Evolutionary conservation across 495 filamentous ascomycete species (phyloP), one percentile per base, ranked within the genome.

Genomic region (Jackrogersella minutella): DNA sequence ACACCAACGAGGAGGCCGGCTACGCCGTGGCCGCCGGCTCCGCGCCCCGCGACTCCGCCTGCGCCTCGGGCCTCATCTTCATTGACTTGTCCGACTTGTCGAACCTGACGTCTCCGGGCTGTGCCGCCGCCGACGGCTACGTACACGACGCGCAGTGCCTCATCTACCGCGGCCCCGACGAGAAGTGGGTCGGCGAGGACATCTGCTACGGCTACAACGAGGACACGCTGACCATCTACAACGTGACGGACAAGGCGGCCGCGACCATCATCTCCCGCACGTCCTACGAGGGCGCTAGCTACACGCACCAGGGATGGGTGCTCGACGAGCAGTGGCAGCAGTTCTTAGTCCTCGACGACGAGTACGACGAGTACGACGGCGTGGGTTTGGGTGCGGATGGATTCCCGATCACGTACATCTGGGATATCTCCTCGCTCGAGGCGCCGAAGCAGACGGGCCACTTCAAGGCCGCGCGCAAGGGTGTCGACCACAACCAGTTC

Each of bases 401-500:
- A 1, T 77, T 74, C 57, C 77, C 86, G 2, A 81, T 83, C 13
- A 82, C 82, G 39, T 81, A 83, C 65, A 86, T 88, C 76, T 87
- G 82, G 77, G 80, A 85, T 64, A 82, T 88, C 66, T 80, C 79
- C 58, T 72, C 77, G 47, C 81, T 85, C 24, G 79, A 80, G 56
- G 58, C 57, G 7, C 84, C 85, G 0, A 77, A 77, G 58, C 80
- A 85, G 60, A 88, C 85, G 6, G 86, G 86, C 8, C 70, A 74
- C 75, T 88, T 83, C 74, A 76, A 81, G 62, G 79, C 78, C 28
- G 66, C 70, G 8, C 78, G 76, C 55, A 77, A 78, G 55, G 77
- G 80, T 31, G 84, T 88, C 60, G 86, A 88, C 72, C 86, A 88
- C 74, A 88, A 88, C 73, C 85, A 87, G 70, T 88, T 87, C 66